Evolutionary conservation across 208 protist species (phyloP), one percentile per base, ranked within the genome.

Genomic region (Herpetomonas tarakana): DNA sequence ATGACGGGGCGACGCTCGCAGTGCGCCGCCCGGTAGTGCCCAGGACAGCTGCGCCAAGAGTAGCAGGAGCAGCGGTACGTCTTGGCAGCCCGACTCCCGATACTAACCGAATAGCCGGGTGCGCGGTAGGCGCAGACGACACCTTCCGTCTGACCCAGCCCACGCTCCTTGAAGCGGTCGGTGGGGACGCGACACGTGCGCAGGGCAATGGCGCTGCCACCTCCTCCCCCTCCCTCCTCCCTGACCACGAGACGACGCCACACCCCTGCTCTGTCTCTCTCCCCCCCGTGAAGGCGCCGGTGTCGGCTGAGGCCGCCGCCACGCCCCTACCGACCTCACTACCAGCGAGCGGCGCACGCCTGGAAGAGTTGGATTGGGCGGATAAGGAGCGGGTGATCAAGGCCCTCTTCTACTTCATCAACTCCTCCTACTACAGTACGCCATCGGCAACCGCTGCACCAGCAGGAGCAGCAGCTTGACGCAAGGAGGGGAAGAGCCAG

Each of bases 311-410:
- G 30, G 16, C 46, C 14, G 38, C 11, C 18, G 19, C 46, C 2
- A n/a, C 27, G 24, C 44, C 57, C n/a, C 21, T 24, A 0, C 3
- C 29, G 25, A 14, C 52, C n/a, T 16, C 59, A 14, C 12, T 47
- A 26, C 53, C 61, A 2, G 21, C 27, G 1, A 60, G 57, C 53
- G 76, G 69, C 4, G 73, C 46, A 18, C 78, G 73, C 63, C 66
- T 92, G 51, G 72, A 76, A 2, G 76, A 88, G 19, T 55, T 93
- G 11, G 55, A 77, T 18, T 93, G 86, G 83, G 71, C 78, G 19
- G 86, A 90, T 60, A 93, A 93, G 59, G 86, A 93, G 45, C 85
- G 83, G 63, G 77, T 93, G 19, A 93, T 93, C 61, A 93, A 93
- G 62, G 71, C 86, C 51, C 68, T 93, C 19, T 68, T 93, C 27